These are phyloP conservation scores for Nelumbo lutea DNA, from an alignment of 164 flowering plant genomes.

Conservation along the genomic window DNA sequence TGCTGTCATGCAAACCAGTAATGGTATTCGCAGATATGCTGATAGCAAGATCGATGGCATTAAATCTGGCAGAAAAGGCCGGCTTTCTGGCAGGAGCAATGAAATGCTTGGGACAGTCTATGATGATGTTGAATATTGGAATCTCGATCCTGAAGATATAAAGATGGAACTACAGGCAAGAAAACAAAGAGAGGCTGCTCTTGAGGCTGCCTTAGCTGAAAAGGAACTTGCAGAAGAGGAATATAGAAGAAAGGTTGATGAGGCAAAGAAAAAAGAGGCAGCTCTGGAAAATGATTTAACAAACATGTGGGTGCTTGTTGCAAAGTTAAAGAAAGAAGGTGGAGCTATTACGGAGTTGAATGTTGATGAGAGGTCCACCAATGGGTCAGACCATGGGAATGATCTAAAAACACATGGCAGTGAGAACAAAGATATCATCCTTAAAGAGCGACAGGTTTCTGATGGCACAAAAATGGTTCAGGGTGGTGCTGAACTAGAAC, in stretches of 20 bases:
- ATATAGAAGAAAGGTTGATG: slow-evolving; percentile 62
- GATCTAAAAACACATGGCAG: slow-evolving; percentile 31
- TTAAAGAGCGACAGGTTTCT: slow-evolving; percentile 37
- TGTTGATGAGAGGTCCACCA: slow-evolving; percentile 28
- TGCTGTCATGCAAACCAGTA: slow-evolving; percentile 28
- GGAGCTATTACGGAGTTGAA: slow-evolving; percentile 38
- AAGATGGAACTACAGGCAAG: slow-evolving; percentile 81
- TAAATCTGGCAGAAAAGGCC: slow-evolving; percentile 54
- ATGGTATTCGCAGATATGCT: slow-evolving; percentile 52
- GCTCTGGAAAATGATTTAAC: slow-evolving; percentile 94
- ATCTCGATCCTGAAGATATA: slow-evolving; percentile 72
- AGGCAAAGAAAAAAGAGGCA: slow-evolving; percentile 74
- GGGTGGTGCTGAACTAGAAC: slow-evolving; percentile 52
- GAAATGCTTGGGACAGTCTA: slow-evolving; percentile 35
- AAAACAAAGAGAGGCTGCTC: slow-evolving; percentile 74
- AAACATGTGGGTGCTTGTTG: slow-evolving; percentile 99
- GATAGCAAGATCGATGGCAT: slow-evolving; percentile 40
- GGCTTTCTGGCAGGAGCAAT: slow-evolving; percentile 43
- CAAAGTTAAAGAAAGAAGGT: slow-evolving; percentile 80
- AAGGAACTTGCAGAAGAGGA: slow-evolving; percentile 75
- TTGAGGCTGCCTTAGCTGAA: slow-evolving; percentile 89
- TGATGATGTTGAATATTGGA: slow-evolving; percentile 71
- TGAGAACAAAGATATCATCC: slow-evolving; percentile 22
- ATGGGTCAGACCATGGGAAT: slow-evolving; percentile 20
- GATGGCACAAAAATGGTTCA: slow-evolving; percentile 36